Conservation (phyloP, 257 asterid genomes). For the Solanum tarijense region DNA sequence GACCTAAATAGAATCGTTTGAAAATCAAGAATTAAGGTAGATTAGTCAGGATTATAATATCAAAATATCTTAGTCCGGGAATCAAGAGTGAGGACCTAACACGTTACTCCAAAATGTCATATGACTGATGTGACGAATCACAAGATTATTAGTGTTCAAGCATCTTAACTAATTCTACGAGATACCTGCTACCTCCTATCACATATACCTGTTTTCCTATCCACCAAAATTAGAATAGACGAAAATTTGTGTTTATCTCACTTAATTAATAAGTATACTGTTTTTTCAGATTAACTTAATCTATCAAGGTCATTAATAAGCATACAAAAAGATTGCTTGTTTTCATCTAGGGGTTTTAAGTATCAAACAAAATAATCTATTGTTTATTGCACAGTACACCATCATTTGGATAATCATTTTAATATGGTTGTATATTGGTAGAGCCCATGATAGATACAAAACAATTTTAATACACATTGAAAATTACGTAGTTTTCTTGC, state of each 20-base stretch:
- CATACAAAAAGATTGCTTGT: background rate
- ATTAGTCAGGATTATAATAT: background rate
- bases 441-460: background rate
- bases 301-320: background rate
- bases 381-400: background rate
- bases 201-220: background rate
- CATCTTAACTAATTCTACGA: accelerated
- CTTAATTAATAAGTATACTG: background rate
- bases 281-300: background rate
- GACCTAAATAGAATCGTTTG: background rate
- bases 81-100: background rate
- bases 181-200: too few species aligned
- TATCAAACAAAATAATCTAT: background rate
- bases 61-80: too few species aligned
- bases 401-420: background rate
- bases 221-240: too few species aligned
- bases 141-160: background rate
- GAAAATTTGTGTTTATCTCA: background rate
- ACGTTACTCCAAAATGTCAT: background rate
- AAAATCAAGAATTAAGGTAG: background rate
- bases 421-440: background rate
- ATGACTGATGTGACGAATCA: background rate
- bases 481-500: background rate
- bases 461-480: background rate
- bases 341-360: background rate